A percentile compares a stretch with the other conserved stretches of the same genome.
These are phyloP conservation scores for Neurospora sp. DNA, from an alignment of 495 filamentous ascomycete species.

Conservation along the genomic window DNA sequence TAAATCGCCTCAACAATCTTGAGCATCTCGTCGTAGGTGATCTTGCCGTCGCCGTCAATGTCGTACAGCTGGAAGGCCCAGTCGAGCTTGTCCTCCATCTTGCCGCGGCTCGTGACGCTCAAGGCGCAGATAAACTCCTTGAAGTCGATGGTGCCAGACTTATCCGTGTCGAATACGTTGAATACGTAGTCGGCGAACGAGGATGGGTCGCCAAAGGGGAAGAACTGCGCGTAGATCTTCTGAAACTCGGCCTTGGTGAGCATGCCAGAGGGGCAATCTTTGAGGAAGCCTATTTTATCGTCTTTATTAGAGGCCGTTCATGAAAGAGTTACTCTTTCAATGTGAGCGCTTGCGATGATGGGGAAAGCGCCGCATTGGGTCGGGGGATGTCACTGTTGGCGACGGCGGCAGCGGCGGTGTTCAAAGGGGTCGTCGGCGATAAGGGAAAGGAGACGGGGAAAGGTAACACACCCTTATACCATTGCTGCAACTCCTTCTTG, in stretches of 20 bases:
- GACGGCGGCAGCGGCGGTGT: not conserved
- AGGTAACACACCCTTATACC: constrained; percentile 79
- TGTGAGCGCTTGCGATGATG: not conserved
- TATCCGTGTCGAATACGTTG: constrained; percentile 96
- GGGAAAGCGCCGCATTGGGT: too few species aligned
- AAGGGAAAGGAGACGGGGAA: not conserved
- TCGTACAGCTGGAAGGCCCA: constrained; percentile 99
- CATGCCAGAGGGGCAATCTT: constrained; percentile 94
- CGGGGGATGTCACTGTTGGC: not conserved
- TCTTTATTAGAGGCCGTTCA: not conserved
- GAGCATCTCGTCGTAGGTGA: constrained; percentile 98
- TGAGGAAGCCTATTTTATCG: constrained; percentile 67
- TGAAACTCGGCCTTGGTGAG: constrained; percentile 97
- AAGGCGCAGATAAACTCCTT: constrained; percentile 99
- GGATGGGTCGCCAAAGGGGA: constrained; percentile 94
- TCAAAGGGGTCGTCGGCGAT: not conserved
- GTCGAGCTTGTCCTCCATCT: constrained; percentile 98
- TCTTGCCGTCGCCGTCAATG: constrained; percentile 97
- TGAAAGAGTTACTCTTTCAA: not conserved
- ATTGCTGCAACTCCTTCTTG: constrained; percentile 99
- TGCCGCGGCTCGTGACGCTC: constrained; percentile 90
- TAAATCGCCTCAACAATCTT: constrained; percentile 98
- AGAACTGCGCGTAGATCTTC: constrained; percentile 99
- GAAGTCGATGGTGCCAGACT: constrained; percentile 95
- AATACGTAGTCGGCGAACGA: constrained; percentile 98